Conservation (phyloP, 352 stramenopile genomes). For the Globisporangium recalcitrans region DNA sequence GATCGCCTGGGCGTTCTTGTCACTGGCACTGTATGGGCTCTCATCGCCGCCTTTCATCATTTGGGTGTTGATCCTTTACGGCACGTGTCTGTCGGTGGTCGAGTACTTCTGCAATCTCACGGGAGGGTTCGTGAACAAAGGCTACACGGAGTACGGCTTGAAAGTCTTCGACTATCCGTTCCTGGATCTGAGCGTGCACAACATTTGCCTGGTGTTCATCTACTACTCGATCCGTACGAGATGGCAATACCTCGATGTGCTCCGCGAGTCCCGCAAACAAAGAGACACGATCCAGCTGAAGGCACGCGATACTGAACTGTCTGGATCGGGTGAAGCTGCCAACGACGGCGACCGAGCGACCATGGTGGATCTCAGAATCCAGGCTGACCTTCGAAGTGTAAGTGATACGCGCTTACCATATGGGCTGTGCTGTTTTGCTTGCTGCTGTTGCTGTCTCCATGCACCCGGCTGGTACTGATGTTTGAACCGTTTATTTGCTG, state of each 20-base stretch:
- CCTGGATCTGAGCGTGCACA: slow-evolving; percentile 70
- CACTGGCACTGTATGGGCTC: slow-evolving; percentile 61
- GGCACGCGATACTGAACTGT: not conserved
- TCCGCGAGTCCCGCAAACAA: slow-evolving; percentile 26
- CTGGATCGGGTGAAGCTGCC: slow-evolving; percentile 1
- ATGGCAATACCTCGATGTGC: slow-evolving; percentile 66
- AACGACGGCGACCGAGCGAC: slow-evolving; percentile 22
- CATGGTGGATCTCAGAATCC: slow-evolving; percentile 31
- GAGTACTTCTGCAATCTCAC: slow-evolving; percentile 76
- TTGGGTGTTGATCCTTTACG: slow-evolving; percentile 60
- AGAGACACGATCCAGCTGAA: slow-evolving; percentile 18
- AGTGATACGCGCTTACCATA: not conserved
- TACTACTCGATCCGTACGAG: slow-evolving; percentile 75
- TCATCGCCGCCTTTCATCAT: slow-evolving; percentile 44
- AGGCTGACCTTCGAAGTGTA: slow-evolving; percentile 52
- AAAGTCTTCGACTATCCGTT: slow-evolving; percentile 70
- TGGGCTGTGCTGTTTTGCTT: not conserved
- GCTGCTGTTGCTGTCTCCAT: not conserved
- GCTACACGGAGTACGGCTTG: slow-evolving; percentile 60
- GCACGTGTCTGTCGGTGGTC: slow-evolving; percentile 39
- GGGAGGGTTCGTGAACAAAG: slow-evolving; percentile 31
- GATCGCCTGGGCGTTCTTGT: slow-evolving; percentile 60
- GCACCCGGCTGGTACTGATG: not conserved
- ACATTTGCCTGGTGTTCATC: slow-evolving; percentile 70
- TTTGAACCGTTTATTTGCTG: slow-evolving; percentile 1